Evolutionary conservation across 306 rosid genomes (phyloP).

Genomic region (Prunus salicina): DNA sequence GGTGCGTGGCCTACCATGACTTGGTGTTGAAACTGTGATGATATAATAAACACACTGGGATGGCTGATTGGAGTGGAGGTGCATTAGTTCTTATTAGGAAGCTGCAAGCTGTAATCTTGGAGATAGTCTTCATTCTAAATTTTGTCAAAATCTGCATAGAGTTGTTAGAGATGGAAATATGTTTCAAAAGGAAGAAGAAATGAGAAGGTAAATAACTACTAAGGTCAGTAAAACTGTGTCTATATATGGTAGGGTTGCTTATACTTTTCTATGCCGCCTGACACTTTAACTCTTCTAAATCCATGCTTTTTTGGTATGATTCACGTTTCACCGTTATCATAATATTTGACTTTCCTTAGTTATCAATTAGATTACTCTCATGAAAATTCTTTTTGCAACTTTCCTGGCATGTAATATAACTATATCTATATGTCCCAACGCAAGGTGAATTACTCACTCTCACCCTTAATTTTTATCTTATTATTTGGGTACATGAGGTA

Average conservation of each 20-base stretch:
- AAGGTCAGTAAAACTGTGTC: not conserved
- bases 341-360: not conserved
- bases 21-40: not conserved
- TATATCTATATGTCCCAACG: not conserved
- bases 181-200: not conserved
- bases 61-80: not conserved
- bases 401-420: not conserved
- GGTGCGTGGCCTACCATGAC: not conserved
- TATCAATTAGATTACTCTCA: not conserved
- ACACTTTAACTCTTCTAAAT: not conserved
- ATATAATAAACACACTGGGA: not conserved
- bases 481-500: not conserved
- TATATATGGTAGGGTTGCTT: not conserved
- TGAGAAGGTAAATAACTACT: not conserved
- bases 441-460: not conserved
- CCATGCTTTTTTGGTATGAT: not conserved
- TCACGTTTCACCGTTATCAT: not conserved
- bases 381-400: not conserved
- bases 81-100: not conserved
- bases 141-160: too few relatives aligned
- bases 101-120: not conserved
- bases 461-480: not conserved
- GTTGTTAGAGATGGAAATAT: too few relatives aligned
- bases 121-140: not conserved
- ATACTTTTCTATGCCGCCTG: not conserved